Evolutionary conservation across 139 green algal genomes (phyloP).

Genomic region (Astrephomene gubernaculifera): DNA sequence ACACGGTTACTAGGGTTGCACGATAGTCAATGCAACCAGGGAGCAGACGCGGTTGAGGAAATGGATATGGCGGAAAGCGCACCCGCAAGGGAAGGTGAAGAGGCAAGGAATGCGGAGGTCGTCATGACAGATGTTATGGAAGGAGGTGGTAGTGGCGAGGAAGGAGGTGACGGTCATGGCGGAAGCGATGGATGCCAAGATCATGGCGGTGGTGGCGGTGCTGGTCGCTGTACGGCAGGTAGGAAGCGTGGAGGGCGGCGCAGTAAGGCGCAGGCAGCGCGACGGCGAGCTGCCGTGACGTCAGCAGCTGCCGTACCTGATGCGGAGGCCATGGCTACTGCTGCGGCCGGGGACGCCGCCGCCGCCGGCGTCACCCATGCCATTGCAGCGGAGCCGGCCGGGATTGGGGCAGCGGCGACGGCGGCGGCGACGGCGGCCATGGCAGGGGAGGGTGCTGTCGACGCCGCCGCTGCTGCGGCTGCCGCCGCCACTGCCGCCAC

Average conservation of each 20-base stretch:
- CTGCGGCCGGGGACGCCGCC: no score
- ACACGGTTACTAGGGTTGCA: constrained; percentile 16
- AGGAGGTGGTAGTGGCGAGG: no score
- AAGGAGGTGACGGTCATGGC: no score
- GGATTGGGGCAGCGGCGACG: neutral
- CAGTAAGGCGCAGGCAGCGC: neutral
- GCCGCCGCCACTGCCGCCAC: neutral
- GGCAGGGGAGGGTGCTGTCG: neutral
- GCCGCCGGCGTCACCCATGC: neutral
- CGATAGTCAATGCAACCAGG: no score
- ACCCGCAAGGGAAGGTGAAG: no score
- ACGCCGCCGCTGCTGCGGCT: neutral
- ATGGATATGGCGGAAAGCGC: no score
- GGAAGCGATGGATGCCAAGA: no score
- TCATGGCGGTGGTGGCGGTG: neutral
- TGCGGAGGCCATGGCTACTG: neutral
- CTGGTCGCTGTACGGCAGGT: neutral
- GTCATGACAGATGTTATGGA: no score
- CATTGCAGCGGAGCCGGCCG: neutral
- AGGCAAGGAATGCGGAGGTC: no score
- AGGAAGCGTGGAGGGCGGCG: neutral
- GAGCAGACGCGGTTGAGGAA: no score
- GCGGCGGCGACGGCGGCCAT: neutral
- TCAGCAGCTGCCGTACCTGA: neutral
- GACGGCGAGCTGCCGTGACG: neutral